A percentile compares a stretch with the other conserved stretches of the same genome.
Conservation (phyloP, 2,329 filamentous ascomycete genomes). For the Aspergillus sp. region DNA sequence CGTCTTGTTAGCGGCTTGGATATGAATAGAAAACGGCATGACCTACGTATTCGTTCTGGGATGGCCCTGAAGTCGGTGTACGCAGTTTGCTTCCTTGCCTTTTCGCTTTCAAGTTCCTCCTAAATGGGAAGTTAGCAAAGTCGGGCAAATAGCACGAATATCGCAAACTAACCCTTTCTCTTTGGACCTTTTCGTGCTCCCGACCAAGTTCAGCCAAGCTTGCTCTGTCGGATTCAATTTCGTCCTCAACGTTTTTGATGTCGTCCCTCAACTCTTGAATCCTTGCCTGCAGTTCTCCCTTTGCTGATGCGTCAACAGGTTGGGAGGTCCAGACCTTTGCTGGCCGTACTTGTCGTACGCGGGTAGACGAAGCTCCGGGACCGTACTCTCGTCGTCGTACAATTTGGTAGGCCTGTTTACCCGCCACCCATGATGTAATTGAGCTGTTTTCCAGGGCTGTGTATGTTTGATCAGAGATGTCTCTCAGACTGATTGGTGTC, state of each 20-base stretch:
- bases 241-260: slow-evolving; percentile 34
- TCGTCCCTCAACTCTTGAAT: slow-evolving; percentile 44
- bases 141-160: neutral
- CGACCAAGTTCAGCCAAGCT: slow-evolving; percentile 22
- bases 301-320: slow-evolving; percentile 63
- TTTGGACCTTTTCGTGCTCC: slow-evolving; percentile 23
- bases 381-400: slow-evolving; percentile 78
- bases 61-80: slow-evolving; percentile 65
- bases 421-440: slow-evolving; percentile 70
- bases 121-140: slow-evolving; percentile 14
- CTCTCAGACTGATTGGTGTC: slow-evolving; percentile 63
- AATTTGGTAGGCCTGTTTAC: slow-evolving; percentile 63
- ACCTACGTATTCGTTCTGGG: slow-evolving; percentile 69
- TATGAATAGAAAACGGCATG: slow-evolving; percentile 11
- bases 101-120: slow-evolving; percentile 53
- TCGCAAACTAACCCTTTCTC: slow-evolving; percentile 44
- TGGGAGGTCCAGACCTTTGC: slow-evolving; percentile 76
- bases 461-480: slow-evolving; percentile 68
- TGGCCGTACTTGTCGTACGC: slow-evolving; percentile 58
- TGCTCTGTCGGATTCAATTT: slow-evolving; percentile 30
- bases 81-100: slow-evolving; percentile 66
- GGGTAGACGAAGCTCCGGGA: slow-evolving; percentile 67
- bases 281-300: slow-evolving; percentile 58
- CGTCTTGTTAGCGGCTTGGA: slow-evolving; percentile 24
- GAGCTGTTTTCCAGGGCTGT: slow-evolving; percentile 60